Conservation (phyloP, 2,329 filamentous ascomycete genomes). For the Sporothrix mexicana region DNA sequence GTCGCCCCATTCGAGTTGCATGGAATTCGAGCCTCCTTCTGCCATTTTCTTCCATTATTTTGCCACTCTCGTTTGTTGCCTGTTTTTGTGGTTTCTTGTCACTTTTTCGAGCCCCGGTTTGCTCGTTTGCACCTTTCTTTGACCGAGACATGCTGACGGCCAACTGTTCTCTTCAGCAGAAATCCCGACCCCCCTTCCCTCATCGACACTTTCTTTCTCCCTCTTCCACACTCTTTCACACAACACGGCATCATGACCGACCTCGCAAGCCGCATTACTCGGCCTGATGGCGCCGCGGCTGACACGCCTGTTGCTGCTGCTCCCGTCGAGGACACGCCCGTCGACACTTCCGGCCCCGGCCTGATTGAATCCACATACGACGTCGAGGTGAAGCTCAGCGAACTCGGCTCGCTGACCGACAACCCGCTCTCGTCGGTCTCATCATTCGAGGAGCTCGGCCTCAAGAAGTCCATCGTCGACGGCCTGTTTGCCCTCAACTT, state of each 20-base stretch:
- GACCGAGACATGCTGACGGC: neutral
- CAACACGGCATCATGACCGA: constrained; percentile 42
- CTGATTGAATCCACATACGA: constrained; percentile 78
- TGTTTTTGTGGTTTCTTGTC: no score
- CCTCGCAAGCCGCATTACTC: constrained; percentile 58
- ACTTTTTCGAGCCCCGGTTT: neutral
- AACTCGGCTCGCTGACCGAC: constrained; percentile 83
- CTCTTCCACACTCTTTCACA: neutral
- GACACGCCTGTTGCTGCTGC: constrained; percentile 15
- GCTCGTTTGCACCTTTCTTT: neutral
- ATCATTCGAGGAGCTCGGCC: constrained; percentile 81
- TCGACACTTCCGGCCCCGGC: constrained; percentile 52
- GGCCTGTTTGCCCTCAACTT: constrained; percentile 84
- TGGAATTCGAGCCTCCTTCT: neutral
- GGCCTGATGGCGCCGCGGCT: constrained; percentile 45
- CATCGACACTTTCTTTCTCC: neutral
- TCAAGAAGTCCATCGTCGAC: constrained; percentile 74
- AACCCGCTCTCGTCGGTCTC: constrained; percentile 87
- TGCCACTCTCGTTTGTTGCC: neutral
- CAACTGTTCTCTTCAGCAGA: neutral
- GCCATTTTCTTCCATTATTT: neutral
- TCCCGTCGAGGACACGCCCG: constrained; percentile 24
- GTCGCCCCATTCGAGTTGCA: neutral
- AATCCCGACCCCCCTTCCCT: neutral
- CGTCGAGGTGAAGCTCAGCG: constrained; percentile 90